Conservation (phyloP, 257 asterid species). For the Cordia subcordata region DNA sequence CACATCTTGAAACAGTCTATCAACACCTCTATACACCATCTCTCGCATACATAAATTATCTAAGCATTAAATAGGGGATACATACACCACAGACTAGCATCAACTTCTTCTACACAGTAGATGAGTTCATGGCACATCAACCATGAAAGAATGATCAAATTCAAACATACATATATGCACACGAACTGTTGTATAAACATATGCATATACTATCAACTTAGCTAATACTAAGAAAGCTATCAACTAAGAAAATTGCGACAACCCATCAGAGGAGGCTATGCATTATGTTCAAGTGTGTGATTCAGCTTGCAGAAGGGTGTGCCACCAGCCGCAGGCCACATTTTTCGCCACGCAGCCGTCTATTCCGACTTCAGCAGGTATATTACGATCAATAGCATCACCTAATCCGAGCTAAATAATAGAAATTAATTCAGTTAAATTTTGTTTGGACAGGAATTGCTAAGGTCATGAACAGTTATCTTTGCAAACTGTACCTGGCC, state of each 20-base stretch:
- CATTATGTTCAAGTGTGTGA: conserved; percentile 39
- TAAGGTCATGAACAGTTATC: not conserved
- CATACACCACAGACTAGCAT: too few species aligned
- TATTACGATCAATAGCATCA: conserved; percentile 75
- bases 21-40: too few species aligned
- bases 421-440: not conserved
- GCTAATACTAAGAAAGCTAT: conserved; percentile 18
- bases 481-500: conserved; percentile 63
- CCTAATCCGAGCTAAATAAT: conserved; percentile 74
- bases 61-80: too few species aligned
- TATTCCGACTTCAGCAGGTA: conserved; percentile 49
- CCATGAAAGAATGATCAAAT: conserved; percentile 24
- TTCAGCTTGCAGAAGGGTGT: conserved; percentile 78
- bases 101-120: not conserved
- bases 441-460: not conserved
- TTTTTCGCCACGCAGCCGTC: conserved; percentile 54
- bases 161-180: conserved; percentile 6
- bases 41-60: too few species aligned
- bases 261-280: conserved; percentile 3
- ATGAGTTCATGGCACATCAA: not conserved
- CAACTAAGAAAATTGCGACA: conserved; percentile 63
- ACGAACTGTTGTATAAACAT: conserved; percentile 21
- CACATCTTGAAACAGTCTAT: too few species aligned
- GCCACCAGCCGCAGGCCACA: conserved; percentile 99
- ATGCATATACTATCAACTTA: conserved; percentile 13